A percentile compares a stretch with the other conserved stretches of the same genome.
These are phyloP conservation scores for Chionographis japonica DNA, from an alignment of 106 monocot genomes.

Conservation along the genomic window DNA sequence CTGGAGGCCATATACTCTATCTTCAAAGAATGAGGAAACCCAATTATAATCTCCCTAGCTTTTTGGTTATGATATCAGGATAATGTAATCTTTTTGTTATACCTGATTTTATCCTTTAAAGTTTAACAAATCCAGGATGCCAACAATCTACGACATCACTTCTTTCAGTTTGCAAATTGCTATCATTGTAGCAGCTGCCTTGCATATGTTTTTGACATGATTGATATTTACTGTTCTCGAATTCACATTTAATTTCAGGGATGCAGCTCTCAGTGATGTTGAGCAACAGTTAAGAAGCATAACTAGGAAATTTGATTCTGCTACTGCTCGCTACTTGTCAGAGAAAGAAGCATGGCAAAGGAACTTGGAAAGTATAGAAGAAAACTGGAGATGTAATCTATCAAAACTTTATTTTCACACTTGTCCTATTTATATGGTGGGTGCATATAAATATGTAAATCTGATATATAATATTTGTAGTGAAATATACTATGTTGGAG, in stretches of 20 bases:
- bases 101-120: too few relatives aligned
- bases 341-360: conserved; percentile 86
- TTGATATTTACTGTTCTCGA: too few relatives aligned
- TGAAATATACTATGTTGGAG: conserved; percentile 64
- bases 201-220: too few relatives aligned
- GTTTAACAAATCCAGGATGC: too few relatives aligned
- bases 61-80: too few relatives aligned
- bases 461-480: conserved; percentile 28
- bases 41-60: too few relatives aligned
- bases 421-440: not conserved
- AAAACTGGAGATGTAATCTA: conserved; percentile 81
- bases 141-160: too few relatives aligned
- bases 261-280: conserved; percentile 57
- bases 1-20: too few relatives aligned
- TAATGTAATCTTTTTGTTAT: too few relatives aligned
- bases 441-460: not conserved
- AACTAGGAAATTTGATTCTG: conserved; percentile 55
- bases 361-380: conserved; percentile 63
- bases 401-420: not conserved
- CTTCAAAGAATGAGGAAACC: too few relatives aligned
- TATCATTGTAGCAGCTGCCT: too few relatives aligned
- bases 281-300: conserved; percentile 44
- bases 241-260: conserved; percentile 39
- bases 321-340: conserved; percentile 41
- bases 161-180: too few relatives aligned